Evolutionary conservation across 805 yeast species (phyloP), one percentile per base, ranked within the genome.

Genomic region (Schwanniomyces polymorphus): DNA sequence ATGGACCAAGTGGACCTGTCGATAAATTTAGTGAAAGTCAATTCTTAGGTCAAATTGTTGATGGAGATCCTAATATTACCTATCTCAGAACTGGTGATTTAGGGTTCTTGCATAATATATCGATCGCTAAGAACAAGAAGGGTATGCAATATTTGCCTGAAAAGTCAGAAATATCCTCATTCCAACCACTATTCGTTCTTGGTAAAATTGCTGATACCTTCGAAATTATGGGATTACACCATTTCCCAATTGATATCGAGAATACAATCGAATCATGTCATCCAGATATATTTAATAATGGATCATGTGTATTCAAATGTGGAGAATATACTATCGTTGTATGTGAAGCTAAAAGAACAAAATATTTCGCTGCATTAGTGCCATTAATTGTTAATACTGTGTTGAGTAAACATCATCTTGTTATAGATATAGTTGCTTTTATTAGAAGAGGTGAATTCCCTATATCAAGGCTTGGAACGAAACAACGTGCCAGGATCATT

Each of bases 61-160:
- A 80, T 34, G 88, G 86, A 16, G 84, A 86, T 57, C 76, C 80
- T 9, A 49, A 53, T 27, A 67, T 84, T 44, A 72, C 79, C 2
- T 94, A 88, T 63, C 72, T 88, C 54, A 75, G 99, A 53, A 94
- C 98, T 0, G 98, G 98, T 1, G 97, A 94, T 60, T 72, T 94
- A 31, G 99, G 99, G 0, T 94, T 94, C 62, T 74, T 94, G 46
- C 96, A 91, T 58, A 85, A 84, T 17, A 84, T 90, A 5, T 75
- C 75, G 9, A 74, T 58, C 57, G 76, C 61, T 62, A 61, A 76
- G 65, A 59, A 77, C 60, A 25, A 60, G 44, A 46, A 60, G 68
- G 47, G 82, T 70, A 46, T 70, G 8, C 43, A 43, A 10, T 38
- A 43, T 23, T 49, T 48, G 11, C 52, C 46, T 14, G 56, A 46